Evolutionary conservation across 768 basidiomycete genomes (phyloP).

Genomic region (Tylopilus subfusipes): DNA sequence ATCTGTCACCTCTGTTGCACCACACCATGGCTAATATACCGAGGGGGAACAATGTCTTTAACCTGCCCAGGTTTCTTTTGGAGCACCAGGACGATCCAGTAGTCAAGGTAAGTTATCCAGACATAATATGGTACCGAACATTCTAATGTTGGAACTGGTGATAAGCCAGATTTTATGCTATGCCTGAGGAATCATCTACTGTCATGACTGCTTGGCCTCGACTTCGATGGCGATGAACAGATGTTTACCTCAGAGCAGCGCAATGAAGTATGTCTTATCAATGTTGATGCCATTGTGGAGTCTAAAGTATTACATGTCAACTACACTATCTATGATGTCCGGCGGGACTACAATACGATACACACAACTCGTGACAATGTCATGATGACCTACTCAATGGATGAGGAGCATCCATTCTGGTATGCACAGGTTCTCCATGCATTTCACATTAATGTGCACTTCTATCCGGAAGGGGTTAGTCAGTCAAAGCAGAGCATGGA

Average conservation of each 20-base stretch:
- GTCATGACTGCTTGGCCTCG: background rate
- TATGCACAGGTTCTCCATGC: constrained; percentile 19
- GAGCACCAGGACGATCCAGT: background rate
- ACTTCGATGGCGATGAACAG: background rate
- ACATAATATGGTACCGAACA: background rate
- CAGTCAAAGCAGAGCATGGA: too few species aligned
- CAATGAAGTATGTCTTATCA: background rate
- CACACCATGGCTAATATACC: background rate
- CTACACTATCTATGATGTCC: background rate
- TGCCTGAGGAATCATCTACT: background rate
- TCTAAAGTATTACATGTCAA: background rate
- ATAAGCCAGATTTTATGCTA: background rate
- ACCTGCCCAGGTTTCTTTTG: background rate
- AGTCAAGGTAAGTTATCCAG: background rate
- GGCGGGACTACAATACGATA: background rate
- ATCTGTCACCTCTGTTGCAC: background rate
- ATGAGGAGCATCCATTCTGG: constrained; percentile 18
- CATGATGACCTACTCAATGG: too few species aligned
- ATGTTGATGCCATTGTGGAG: background rate
- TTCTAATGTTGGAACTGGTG: too few species aligned
- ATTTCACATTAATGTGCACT: constrained; percentile 6
- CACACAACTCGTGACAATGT: too few species aligned
- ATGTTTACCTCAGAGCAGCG: background rate
- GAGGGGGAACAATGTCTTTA: background rate
- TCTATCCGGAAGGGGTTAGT: background rate